Percentiles rank a stretch among this genome's conserved stretches.
These are phyloP conservation scores for Cochliopodium minus DNA, from an alignment of 208 protist genomes.

Conservation along the genomic window DNA sequence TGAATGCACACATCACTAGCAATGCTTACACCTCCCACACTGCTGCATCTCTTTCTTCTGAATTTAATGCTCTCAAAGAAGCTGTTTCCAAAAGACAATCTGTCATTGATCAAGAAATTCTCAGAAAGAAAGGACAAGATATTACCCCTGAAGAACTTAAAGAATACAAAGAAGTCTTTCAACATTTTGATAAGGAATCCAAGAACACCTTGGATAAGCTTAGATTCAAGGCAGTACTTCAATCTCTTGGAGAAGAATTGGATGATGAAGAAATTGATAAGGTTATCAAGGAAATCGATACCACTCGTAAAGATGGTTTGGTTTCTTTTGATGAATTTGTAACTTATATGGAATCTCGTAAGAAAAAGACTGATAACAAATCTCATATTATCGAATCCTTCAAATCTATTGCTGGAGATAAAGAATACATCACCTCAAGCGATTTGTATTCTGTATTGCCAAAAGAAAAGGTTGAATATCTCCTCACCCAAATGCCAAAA, in stretches of 20 bases:
- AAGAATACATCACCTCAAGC: background rate
- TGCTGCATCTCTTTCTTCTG: too few species aligned
- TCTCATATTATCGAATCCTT: background rate
- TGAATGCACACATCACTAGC: too few species aligned
- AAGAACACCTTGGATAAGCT: background rate
- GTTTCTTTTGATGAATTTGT: background rate
- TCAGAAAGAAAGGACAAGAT: background rate
- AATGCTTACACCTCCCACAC: too few species aligned
- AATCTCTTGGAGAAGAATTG: conserved; percentile 6
- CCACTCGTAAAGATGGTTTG: background rate
- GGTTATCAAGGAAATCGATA: background rate
- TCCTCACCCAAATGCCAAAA: background rate
- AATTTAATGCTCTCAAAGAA: background rate
- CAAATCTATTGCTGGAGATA: background rate
- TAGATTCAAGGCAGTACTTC: background rate
- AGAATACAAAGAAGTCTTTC: background rate
- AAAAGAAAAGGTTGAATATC: background rate
- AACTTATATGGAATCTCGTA: background rate
- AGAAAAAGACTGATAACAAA: background rate
- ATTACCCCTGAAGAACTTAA: background rate
- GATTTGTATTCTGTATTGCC: background rate
- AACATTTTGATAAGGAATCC: background rate
- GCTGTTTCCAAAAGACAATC: background rate
- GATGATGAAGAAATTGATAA: background rate
- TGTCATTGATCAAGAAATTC: background rate